Conservation (phyloP, 73 alveolate genomes). For the Halteria grandinella region DNA sequence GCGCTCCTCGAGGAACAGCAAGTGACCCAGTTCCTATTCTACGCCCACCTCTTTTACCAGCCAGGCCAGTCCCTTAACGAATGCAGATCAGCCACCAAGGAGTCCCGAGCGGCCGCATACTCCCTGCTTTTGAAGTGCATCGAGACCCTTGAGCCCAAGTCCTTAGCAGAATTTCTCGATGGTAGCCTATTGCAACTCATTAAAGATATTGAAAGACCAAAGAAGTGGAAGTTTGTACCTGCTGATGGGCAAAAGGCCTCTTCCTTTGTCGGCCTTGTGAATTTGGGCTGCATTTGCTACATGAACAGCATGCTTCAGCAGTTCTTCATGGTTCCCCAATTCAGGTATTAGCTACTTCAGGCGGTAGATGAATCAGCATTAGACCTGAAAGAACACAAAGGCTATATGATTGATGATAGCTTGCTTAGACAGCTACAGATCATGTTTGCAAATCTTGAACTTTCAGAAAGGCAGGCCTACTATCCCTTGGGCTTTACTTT, state of each 20-base stretch:
- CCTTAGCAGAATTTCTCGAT: constrained; percentile 46
- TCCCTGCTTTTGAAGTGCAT: constrained; percentile 36
- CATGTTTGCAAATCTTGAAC: constrained; percentile 92
- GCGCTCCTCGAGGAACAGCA: constrained; percentile 33
- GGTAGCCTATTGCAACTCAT: constrained; percentile 54
- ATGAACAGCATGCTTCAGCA: constrained; percentile 97
- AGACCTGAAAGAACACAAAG: constrained; percentile 64
- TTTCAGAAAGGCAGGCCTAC: constrained; percentile 91
- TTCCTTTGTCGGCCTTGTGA: constrained; percentile 81
- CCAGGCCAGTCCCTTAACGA: background rate
- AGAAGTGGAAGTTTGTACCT: constrained; percentile 85
- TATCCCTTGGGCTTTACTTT: constrained; percentile 94
- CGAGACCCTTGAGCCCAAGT: constrained; percentile 50
- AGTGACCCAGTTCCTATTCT: constrained; percentile 57
- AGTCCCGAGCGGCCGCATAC: constrained; percentile 55
- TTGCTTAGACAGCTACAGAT: constrained; percentile 92
- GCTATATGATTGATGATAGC: constrained; percentile 88
- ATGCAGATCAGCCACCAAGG: constrained; percentile 26
- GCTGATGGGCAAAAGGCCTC: constrained; percentile 73
- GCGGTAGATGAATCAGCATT: constrained; percentile 81
- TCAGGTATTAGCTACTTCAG: constrained; percentile 89
- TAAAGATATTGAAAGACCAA: constrained; percentile 59
- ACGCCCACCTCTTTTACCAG: background rate
- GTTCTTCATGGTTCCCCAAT: constrained; percentile 93
- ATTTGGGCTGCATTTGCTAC: constrained; percentile 95